These are phyloP conservation scores for Globisporangium echinulatum DNA, from an alignment of 352 stramenopile genomes.

Conservation along the genomic window DNA sequence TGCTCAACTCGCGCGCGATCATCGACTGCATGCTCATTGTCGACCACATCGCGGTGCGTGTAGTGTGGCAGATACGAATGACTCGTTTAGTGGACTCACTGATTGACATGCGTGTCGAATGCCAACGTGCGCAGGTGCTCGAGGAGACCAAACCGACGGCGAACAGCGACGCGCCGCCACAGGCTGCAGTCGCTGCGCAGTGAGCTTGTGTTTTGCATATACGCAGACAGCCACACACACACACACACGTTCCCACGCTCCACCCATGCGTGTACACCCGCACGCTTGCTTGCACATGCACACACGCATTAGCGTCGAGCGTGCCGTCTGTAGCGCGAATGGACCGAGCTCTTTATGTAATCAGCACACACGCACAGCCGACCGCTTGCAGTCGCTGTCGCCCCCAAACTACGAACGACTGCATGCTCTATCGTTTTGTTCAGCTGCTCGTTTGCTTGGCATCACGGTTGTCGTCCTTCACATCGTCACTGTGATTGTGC, in stretches of 20 bases:
- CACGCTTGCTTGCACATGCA: background rate
- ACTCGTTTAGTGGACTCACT: too few species aligned
- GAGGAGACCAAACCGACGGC: conserved; percentile 23
- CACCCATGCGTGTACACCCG: background rate
- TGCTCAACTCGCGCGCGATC: conserved; percentile 79
- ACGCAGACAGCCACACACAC: background rate
- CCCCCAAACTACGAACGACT: too few species aligned
- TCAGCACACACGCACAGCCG: background rate
- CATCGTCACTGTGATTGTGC: background rate
- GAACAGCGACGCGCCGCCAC: background rate
- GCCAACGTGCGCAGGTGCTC: conserved; percentile 15
- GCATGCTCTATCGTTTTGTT: background rate
- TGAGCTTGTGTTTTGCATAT: background rate
- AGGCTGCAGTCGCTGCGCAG: background rate
- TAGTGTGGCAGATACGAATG: background rate
- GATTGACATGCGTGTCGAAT: too few species aligned
- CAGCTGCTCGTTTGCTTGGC: background rate
- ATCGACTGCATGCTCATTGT: conserved; percentile 87
- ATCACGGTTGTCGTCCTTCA: background rate
- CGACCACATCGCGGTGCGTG: conserved; percentile 46
- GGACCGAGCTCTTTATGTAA: background rate
- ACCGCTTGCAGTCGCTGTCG: background rate
- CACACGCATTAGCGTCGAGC: background rate
- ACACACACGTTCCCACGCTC: background rate
- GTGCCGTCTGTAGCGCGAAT: background rate